Percentiles rank a stretch among this genome's conserved stretches.
phyloP scores from a whole-genome alignment of 352 stramenopile species.

The Phytophthora cajani region DNA sequence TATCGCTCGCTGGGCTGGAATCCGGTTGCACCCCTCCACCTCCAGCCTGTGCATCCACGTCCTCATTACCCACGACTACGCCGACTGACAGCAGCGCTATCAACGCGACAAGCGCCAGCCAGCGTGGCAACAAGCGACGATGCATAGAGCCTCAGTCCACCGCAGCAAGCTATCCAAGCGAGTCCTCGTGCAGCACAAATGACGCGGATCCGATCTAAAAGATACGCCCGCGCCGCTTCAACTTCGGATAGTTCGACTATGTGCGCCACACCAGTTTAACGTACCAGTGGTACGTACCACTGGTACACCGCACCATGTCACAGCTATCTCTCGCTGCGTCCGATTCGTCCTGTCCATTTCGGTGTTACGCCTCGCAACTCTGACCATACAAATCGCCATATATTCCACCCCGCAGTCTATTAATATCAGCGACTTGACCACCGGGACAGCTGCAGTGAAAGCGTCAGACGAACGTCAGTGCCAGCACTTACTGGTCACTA shows the following conservation, averaged over 20 bases:
- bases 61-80: slow-evolving; percentile 1
- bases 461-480: slow-evolving; percentile 5
- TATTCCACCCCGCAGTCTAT: background rate
- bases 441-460: background rate
- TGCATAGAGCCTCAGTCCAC: background rate
- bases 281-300: too few relatives aligned
- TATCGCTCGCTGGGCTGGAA: background rate
- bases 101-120: slow-evolving; percentile 1
- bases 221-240: slow-evolving; percentile 25
- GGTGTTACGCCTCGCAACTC: background rate
- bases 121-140: background rate
- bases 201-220: slow-evolving; percentile 6
- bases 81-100: slow-evolving; percentile 10
- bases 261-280: too few relatives aligned
- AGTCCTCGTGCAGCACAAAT: slow-evolving; percentile 4
- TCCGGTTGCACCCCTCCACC: background rate
- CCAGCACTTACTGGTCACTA: slow-evolving; percentile 20
- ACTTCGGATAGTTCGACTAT: background rate
- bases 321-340: background rate
- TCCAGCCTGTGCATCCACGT: slow-evolving; percentile 1
- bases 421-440: slow-evolving; percentile 1
- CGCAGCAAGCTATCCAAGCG: background rate
- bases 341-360: background rate
- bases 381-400: background rate
- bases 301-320: background rate